Base-by-base conservation (phyloP, 2,329 filamentous ascomycete genomes). In the Colletotrichum aenigma region DNA sequence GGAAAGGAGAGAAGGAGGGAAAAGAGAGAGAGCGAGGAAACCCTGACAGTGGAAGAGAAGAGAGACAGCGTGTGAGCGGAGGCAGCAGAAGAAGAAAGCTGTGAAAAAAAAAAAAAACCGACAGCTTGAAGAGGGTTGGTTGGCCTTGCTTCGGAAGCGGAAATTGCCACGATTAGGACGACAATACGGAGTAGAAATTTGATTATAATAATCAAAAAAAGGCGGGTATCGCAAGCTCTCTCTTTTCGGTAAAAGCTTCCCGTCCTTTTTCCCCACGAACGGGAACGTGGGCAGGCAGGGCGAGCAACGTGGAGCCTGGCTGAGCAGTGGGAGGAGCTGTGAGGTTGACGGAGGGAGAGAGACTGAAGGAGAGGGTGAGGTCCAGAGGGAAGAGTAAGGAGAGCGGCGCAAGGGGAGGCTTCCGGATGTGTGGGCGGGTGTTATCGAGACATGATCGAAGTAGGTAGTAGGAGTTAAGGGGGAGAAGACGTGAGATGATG, bases 191-290 rank as follows among this genome's bases (percentile, higher is more conserved):
- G 70, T 56, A 65, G 64, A 65, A 36, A 48, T 75, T 75, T 73
- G 64, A 75, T 69, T 74, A 65, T 65, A 36, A 69, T 32, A 65
- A 55, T 72, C 30, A 60, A 34, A 32, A 74, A 76, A 76, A 74
- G 74, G 74, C 74, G 74, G 74, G 74, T 74, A 76, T 58, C 61
- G 30, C 32, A 52, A 61, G 58, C 58, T 64, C 16, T 56, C n/a
- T 52, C 9, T 48, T 60, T 18, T 36, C 62, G 70, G 16, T 12
- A 66, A 34, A 34, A 43, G 67, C 43, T 21, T 30, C 56, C 56
- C 28, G 34, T 61, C 66, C n/a, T 15, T 15, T 18, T n/a, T 12
- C 48, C 61, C 28, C 36, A 58, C 34, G 60, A 52, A 52, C 43
- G 43, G n/a, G 3, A 52, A 52, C 43, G 43, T 52, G 43, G 43